Percentiles rank a stretch among this genome's conserved stretches.
Conservation (phyloP, 1,284 basidiomycete species). For the Fomitopsis betulina region DNA sequence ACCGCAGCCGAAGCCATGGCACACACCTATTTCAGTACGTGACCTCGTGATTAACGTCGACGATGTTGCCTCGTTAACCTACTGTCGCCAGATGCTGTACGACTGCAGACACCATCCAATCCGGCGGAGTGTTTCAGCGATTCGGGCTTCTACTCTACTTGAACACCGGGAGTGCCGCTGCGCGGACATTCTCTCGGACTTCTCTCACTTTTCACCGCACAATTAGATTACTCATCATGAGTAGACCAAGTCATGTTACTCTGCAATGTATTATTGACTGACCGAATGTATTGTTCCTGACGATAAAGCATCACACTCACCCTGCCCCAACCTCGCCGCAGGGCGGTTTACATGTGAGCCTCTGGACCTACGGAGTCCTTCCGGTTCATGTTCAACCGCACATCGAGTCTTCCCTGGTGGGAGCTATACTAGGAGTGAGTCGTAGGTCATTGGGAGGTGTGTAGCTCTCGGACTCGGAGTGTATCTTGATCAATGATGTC, state of each 20-base stretch:
- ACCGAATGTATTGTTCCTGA: not conserved
- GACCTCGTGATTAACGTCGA: not conserved
- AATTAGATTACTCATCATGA: not conserved
- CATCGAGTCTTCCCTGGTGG: not conserved
- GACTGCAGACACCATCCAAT: slow-evolving; percentile 45
- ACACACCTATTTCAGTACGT: slow-evolving; percentile 75
- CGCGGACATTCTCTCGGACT: not conserved
- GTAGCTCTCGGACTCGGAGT: not conserved
- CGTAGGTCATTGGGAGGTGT: not conserved
- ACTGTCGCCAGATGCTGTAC: slow-evolving; percentile 39
- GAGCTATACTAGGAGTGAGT: not conserved
- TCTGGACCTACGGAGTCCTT: not conserved
- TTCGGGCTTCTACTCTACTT: slow-evolving; percentile 55
- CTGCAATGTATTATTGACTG: not conserved
- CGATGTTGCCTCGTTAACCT: not conserved
- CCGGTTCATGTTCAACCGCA: not conserved
- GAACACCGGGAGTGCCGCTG: slow-evolving; percentile 12
- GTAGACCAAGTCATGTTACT: not conserved
- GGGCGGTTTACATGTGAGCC: not conserved
- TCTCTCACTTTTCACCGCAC: not conserved
- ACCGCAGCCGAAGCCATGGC: slow-evolving; percentile 77
- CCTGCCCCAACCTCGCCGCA: not conserved
- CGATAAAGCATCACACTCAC: not conserved
- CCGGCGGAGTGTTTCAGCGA: slow-evolving; percentile 52
- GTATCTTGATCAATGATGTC: not conserved